Evolutionary conservation across 2,329 filamentous ascomycete species (phyloP).

Genomic region (Mollisia scopiformis): DNA sequence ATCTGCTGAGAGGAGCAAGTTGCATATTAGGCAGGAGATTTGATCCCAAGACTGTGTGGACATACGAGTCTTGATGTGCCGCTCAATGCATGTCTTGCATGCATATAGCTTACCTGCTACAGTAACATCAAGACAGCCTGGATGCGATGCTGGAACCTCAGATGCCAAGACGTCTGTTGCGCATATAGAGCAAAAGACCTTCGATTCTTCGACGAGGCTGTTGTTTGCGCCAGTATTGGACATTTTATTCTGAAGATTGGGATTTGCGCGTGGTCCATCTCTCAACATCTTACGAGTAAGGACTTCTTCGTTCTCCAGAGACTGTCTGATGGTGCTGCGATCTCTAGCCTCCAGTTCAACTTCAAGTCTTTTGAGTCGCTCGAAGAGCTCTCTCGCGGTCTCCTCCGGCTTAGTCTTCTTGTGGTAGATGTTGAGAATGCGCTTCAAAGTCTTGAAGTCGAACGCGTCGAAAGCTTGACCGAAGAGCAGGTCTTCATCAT

Average conservation of each 20-base stretch:
- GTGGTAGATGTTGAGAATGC: neutral
- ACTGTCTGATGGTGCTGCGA: neutral
- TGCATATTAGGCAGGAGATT: neutral
- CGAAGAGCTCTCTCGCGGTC: neutral
- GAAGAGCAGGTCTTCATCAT: neutral
- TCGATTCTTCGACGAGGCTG: too few species aligned
- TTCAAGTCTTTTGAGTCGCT: neutral
- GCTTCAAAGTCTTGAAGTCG: neutral
- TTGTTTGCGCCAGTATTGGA: too few species aligned
- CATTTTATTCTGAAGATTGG: too few species aligned
- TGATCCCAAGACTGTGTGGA: neutral
- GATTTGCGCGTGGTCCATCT: neutral
- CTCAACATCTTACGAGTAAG: neutral
- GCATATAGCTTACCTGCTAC: neutral
- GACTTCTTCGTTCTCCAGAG: neutral
- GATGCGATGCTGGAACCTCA: too few species aligned
- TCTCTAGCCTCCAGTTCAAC: neutral
- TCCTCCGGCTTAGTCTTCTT: neutral
- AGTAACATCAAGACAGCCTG: too few species aligned
- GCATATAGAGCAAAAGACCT: neutral
- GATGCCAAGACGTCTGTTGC: neutral
- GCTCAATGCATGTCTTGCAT: neutral
- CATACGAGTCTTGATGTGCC: neutral
- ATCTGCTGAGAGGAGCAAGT: neutral
- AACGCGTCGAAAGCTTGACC: neutral